Conservation (phyloP, 2,329 filamentous ascomycete species). For the Ophiostoma sp. region DNA sequence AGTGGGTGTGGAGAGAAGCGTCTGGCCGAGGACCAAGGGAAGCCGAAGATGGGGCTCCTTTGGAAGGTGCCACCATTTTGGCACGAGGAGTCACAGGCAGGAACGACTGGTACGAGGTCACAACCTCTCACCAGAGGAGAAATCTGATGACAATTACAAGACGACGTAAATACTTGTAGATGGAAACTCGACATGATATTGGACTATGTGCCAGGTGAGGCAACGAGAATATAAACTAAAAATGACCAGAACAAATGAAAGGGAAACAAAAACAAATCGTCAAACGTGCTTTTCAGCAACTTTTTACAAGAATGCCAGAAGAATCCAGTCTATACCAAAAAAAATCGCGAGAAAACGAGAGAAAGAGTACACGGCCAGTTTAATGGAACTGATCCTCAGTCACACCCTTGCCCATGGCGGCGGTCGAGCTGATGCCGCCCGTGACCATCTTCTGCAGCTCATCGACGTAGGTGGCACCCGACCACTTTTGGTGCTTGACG, state of each 20-base stretch:
- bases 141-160: background rate
- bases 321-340: constrained; percentile 9
- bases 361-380: background rate
- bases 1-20: background rate
- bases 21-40: background rate
- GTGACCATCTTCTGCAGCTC: constrained; percentile 96
- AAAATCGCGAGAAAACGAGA: background rate
- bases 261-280: background rate
- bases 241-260: background rate
- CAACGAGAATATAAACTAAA: background rate
- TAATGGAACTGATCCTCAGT: constrained; percentile 94
- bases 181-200: constrained; percentile 1
- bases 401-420: constrained; percentile 95
- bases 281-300: constrained; percentile 18
- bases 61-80: background rate
- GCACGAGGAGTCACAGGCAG: background rate
- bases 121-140: background rate
- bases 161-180: background rate
- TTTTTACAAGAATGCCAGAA: constrained; percentile 11
- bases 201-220: background rate
- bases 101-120: no score
- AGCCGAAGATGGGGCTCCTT: background rate
- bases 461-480: constrained; percentile 90
- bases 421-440: constrained; percentile 86
- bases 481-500: constrained; percentile 99